Conservation (phyloP, 345 rosid genomes). For the Boechera retrofracta region DNA sequence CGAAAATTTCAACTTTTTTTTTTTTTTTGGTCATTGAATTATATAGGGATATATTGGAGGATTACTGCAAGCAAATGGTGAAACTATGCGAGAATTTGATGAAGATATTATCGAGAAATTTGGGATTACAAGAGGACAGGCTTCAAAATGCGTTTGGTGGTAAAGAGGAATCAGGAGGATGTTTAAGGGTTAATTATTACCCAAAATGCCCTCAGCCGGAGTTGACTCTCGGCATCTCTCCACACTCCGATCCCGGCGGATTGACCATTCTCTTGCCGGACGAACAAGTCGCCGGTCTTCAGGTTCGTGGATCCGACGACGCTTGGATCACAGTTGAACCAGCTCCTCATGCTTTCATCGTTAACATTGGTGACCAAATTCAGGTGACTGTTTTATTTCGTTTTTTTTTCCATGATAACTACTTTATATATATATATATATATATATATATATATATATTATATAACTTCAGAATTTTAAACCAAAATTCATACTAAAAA, state of each 20-base stretch:
- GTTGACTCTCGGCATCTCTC: constrained; percentile 75
- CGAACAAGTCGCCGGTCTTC: constrained; percentile 70
- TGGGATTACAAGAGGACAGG: constrained; percentile 57
- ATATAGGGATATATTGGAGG: constrained; percentile 70
- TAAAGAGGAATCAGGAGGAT: constrained; percentile 61
- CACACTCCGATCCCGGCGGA: constrained; percentile 96
- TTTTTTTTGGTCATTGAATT: neutral
- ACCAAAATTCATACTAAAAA: neutral
- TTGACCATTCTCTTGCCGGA: constrained; percentile 81
- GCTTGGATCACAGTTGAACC: constrained; percentile 84
- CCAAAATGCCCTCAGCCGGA: constrained; percentile 92
- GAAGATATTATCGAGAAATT: constrained; percentile 68
- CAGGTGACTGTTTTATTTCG: constrained; percentile 53
- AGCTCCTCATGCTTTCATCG: constrained; percentile 68
- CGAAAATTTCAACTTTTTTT: neutral
- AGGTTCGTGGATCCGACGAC: constrained; percentile 62
- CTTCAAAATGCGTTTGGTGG: constrained; percentile 85
- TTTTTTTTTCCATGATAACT: neutral
- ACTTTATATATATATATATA: no score
- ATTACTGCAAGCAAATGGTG: constrained; percentile 67
- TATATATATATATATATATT: no score
- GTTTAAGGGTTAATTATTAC: constrained; percentile 83
- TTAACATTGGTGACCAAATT: constrained; percentile 91
- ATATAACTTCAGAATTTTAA: neutral
- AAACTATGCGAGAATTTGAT: constrained; percentile 59